A percentile compares a stretch with the other conserved stretches of the same genome.
phyloP scores from a whole-genome alignment of 2,329 filamentous ascomycete species.

The Talaromyces sp. region DNA sequence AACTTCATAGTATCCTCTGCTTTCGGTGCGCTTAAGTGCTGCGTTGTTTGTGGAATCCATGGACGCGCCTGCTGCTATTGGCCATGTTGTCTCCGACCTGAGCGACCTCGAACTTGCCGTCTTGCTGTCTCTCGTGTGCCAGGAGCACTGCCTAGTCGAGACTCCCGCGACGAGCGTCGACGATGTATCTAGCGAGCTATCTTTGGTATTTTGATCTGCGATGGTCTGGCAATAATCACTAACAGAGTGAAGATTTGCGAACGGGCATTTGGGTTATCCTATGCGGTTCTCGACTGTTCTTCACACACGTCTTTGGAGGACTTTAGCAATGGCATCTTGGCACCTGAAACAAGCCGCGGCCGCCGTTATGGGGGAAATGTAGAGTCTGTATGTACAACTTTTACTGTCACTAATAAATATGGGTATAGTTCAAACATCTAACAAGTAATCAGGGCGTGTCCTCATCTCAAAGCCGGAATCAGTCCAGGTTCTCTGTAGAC shows the following conservation, averaged over 20 bases:
- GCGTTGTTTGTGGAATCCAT: slow-evolving; percentile 36
- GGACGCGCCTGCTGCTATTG: slow-evolving; percentile 56
- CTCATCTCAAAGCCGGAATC: slow-evolving; percentile 10
- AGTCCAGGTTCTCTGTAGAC: slow-evolving; percentile 18
- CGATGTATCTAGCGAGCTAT: slow-evolving; percentile 68
- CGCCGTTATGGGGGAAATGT: neutral
- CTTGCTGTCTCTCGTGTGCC: slow-evolving; percentile 72
- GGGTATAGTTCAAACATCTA: neutral
- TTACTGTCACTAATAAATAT: neutral
- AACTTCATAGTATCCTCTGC: neutral
- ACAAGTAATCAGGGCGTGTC: neutral
- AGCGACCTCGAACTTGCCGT: slow-evolving; percentile 84
- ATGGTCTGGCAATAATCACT: neutral
- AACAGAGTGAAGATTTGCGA: slow-evolving; percentile 51
- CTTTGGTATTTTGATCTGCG: slow-evolving; percentile 50
- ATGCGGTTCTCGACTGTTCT: slow-evolving; percentile 67
- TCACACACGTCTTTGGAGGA: slow-evolving; percentile 71
- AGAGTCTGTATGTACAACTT: neutral
- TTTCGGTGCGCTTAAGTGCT: neutral
- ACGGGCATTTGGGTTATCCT: slow-evolving; percentile 67
- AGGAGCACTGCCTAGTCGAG: slow-evolving; percentile 85
- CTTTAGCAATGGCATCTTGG: slow-evolving; percentile 67
- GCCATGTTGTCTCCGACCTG: slow-evolving; percentile 68
- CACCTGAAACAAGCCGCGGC: slow-evolving; percentile 21
- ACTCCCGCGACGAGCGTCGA: slow-evolving; percentile 59